Conservation (phyloP, 2,329 filamentous ascomycete genomes). For the Gremmenia infestans region DNA sequence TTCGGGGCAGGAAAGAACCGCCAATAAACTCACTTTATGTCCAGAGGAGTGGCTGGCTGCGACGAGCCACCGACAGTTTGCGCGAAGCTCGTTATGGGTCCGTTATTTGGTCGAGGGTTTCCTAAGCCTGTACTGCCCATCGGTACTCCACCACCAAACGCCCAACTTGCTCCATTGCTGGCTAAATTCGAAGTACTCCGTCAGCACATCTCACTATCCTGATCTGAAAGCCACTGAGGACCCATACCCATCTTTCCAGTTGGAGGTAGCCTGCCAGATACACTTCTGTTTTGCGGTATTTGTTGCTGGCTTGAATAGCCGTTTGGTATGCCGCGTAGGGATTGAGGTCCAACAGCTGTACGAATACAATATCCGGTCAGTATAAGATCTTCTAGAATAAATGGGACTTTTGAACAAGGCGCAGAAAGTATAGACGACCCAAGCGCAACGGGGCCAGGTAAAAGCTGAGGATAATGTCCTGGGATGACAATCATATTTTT, state of each 20-base stretch:
- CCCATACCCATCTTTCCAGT: conserved; percentile 60
- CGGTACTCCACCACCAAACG: conserved; percentile 56
- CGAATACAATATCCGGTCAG: conserved; percentile 15
- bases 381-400: neutral
- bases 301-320: conserved; percentile 57
- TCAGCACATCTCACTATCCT: conserved; percentile 18
- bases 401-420: neutral
- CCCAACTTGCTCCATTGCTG: conserved; percentile 46
- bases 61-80: conserved; percentile 58
- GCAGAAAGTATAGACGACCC: neutral
- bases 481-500: too few relatives aligned
- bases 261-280: conserved; percentile 56
- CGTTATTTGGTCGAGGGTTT: conserved; percentile 49
- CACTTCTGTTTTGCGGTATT: conserved; percentile 49
- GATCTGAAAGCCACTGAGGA: neutral
- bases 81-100: conserved; percentile 58
- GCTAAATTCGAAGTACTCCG: conserved; percentile 27
- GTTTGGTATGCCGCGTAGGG: conserved; percentile 56
- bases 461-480: neutral
- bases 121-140: conserved; percentile 53
- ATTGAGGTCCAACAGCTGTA: conserved; percentile 50
- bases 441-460: neutral
- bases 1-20: neutral
- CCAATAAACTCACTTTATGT: conserved; percentile 54
- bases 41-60: conserved; percentile 56